A percentile compares a stretch with the other conserved stretches of the same genome.
These are phyloP conservation scores for Mortierella hygrophila DNA, from an alignment of 192 early-diverging fungal genomes.

Conservation along the genomic window DNA sequence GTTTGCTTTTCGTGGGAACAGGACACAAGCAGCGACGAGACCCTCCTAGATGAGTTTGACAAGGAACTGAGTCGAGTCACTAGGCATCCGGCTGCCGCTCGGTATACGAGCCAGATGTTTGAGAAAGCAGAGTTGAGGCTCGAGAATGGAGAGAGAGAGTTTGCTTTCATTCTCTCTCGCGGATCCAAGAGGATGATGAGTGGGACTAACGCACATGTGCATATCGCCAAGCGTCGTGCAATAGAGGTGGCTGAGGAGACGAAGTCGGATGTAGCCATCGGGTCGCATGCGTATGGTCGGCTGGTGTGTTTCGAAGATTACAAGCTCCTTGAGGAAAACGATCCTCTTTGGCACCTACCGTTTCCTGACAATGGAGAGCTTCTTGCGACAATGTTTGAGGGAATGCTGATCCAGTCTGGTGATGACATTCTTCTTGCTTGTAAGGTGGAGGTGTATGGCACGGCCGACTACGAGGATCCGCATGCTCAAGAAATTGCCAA, in stretches of 20 bases:
- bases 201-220: background rate
- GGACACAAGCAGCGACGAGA: background rate
- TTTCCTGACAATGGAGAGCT: constrained; percentile 9
- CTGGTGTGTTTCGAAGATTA: background rate
- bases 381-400: constrained; percentile 1
- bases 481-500: constrained; percentile 7
- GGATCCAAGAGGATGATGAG: background rate
- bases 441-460: constrained; percentile 10
- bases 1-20: constrained; percentile 1
- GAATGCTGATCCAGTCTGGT: background rate
- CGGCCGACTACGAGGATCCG: background rate
- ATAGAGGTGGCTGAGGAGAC: background rate
- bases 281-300: background rate
- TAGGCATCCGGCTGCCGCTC: background rate
- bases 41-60: background rate
- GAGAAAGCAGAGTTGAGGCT: constrained; percentile 9
- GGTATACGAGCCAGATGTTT: background rate
- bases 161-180: background rate
- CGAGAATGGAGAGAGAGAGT: background rate
- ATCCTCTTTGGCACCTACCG: background rate
- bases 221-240: background rate
- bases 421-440: background rate
- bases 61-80: constrained; percentile 15
- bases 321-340: background rate
- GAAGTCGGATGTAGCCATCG: background rate